Percentiles rank a stretch among this genome's conserved stretches.
These are phyloP conservation scores for Ambrosiella xylebori DNA, from an alignment of 2,329 filamentous ascomycete genomes.

Conservation along the genomic window DNA sequence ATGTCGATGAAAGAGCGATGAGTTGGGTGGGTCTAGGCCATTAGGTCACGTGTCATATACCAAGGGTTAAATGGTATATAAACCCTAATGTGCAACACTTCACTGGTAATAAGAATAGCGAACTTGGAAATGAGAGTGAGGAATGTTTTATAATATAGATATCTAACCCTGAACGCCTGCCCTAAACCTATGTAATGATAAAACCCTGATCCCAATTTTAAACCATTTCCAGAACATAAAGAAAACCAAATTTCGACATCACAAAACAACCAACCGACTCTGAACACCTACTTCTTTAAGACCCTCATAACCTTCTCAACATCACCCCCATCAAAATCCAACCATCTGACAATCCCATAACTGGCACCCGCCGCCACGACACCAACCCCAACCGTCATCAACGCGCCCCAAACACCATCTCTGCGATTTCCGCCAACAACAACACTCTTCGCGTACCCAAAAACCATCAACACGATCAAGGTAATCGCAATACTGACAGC, in stretches of 20 bases:
- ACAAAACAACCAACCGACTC: neutral
- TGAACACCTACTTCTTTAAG: neutral
- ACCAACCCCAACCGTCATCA: conserved; percentile 49
- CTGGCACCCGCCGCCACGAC: conserved; percentile 48
- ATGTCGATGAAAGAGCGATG: too few species aligned
- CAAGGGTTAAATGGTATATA: too few species aligned
- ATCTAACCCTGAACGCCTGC: too few species aligned
- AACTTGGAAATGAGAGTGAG: too few species aligned
- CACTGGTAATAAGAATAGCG: too few species aligned
- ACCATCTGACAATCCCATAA: conserved; percentile 41
- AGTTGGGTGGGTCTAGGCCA: too few species aligned
- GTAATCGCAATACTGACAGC: conserved; percentile 44
- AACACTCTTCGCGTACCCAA: conserved; percentile 49
- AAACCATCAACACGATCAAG: conserved; percentile 40
- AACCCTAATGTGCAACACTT: too few species aligned
- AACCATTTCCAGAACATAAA: neutral
- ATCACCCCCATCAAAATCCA: conserved; percentile 23
- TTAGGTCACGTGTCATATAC: too few species aligned
- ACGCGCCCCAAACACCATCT: conserved; percentile 39
- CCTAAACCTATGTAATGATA: neutral
- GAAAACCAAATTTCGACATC: neutral
- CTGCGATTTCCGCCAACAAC: conserved; percentile 24
- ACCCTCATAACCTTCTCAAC: neutral
- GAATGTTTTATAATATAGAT: too few species aligned
- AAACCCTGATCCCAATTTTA: neutral